These are phyloP conservation scores for Hypsizygus marmoreus DNA, from an alignment of 768 basidiomycete species.

Conservation along the genomic window DNA sequence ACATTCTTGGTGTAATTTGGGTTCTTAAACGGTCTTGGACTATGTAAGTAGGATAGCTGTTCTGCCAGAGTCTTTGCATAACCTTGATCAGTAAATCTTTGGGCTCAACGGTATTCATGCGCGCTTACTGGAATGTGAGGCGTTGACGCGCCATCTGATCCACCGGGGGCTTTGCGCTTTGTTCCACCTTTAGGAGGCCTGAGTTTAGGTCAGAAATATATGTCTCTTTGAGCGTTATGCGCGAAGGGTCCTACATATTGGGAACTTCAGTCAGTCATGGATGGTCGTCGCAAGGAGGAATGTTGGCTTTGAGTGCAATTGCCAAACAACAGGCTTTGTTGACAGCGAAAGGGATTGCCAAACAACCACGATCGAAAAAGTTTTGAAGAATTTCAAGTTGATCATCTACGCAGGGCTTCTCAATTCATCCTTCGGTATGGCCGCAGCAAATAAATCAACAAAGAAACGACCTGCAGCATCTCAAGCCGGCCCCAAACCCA, in stretches of 20 bases:
- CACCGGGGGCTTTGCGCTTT: slow-evolving; percentile 37
- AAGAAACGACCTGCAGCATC: slow-evolving; percentile 55
- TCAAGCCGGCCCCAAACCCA: slow-evolving; percentile 49
- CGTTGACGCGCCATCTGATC: slow-evolving; percentile 46
- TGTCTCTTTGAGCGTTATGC: no score
- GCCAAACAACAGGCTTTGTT: no score
- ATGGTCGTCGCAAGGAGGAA: no score
- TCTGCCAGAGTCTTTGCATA: slow-evolving; percentile 66
- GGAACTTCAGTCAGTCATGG: no score
- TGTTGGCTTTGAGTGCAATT: slow-evolving; percentile 6
- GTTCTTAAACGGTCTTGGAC: slow-evolving; percentile 79
- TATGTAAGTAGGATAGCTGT: slow-evolving; percentile 71
- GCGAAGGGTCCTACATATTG: no score
- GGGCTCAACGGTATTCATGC: background rate
- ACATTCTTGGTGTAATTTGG: slow-evolving; percentile 67
- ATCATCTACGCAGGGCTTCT: no score
- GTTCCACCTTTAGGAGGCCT: slow-evolving; percentile 49
- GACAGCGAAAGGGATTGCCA: no score
- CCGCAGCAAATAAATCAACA: slow-evolving; percentile 38
- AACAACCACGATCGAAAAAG: slow-evolving; percentile 14
- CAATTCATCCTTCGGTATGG: slow-evolving; percentile 32
- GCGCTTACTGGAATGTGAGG: slow-evolving; percentile 42
- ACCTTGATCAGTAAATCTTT: background rate
- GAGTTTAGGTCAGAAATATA: no score
- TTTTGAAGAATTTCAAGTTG: slow-evolving; percentile 6